phyloP scores from a whole-genome alignment of 2,329 filamentous ascomycete genomes.

The Trichoderma sp. region DNA sequence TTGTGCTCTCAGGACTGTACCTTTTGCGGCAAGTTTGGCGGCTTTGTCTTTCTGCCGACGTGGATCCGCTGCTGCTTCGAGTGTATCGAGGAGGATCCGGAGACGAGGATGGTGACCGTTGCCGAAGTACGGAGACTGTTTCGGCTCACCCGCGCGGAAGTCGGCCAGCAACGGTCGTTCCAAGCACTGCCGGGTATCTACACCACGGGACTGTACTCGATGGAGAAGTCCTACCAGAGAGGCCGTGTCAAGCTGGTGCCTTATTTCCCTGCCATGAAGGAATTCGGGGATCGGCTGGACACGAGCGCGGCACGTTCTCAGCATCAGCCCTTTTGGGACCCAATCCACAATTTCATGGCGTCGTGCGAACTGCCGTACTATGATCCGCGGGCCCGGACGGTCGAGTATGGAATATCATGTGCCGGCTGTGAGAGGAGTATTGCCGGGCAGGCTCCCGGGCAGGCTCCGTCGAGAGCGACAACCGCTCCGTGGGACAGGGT shows the following conservation, averaged over 20 bases:
- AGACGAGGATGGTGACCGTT: conserved; percentile 15
- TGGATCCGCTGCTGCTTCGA: conserved; percentile 21
- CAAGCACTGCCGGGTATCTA: conserved; percentile 5
- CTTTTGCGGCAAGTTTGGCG: conserved; percentile 20
- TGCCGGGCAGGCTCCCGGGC: background rate
- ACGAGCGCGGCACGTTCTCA: background rate
- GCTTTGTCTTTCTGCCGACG: conserved; percentile 17
- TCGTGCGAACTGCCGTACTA: conserved; percentile 17
- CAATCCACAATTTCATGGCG: conserved; percentile 17
- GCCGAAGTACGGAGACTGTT: conserved; percentile 15
- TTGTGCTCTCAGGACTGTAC: conserved; percentile 12
- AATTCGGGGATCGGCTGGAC: conserved; percentile 1
- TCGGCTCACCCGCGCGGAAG: conserved; percentile 1
- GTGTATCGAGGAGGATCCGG: conserved; percentile 19
- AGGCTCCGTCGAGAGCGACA: background rate
- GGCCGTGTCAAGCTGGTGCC: conserved; percentile 9
- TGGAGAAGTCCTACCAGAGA: background rate
- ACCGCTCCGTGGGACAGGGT: conserved; percentile 2
- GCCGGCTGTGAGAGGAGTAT: background rate
- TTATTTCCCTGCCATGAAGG: conserved; percentile 12
- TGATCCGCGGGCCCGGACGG: background rate
- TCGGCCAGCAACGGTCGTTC: conserved; percentile 6
- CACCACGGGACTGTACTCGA: background rate
- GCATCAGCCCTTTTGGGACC: conserved; percentile 11
- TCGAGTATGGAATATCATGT: conserved; percentile 5